These are phyloP conservation scores for Austroboletus novae-zelandiae DNA, from an alignment of 1,284 basidiomycete species.

Conservation along the genomic window DNA sequence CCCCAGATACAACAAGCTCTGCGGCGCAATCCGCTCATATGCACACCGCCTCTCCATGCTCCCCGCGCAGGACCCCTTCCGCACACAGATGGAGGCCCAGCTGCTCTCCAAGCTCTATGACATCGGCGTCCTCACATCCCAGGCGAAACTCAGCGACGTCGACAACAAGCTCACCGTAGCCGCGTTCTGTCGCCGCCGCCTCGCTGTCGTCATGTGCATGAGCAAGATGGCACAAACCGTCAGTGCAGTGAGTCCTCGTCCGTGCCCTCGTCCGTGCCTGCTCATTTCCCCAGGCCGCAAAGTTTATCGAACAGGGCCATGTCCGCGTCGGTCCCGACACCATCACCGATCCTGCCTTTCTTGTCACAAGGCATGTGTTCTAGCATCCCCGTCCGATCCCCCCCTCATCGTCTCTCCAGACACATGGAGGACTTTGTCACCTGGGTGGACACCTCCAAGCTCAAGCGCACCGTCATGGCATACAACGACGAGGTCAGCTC, in stretches of 20 bases:
- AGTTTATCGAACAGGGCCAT: slow-evolving; percentile 98
- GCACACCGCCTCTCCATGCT: slow-evolving; percentile 88
- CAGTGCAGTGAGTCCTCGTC: slow-evolving; percentile 69
- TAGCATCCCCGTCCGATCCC: neutral
- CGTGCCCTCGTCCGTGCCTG: neutral
- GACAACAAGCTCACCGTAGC: slow-evolving; percentile 96
- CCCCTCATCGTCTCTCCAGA: slow-evolving; percentile 37
- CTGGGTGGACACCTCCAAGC: slow-evolving; percentile 97
- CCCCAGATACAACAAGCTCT: slow-evolving; percentile 90
- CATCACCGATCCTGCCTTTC: slow-evolving; percentile 94
- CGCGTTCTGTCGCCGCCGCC: slow-evolving; percentile 87
- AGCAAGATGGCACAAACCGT: slow-evolving; percentile 96
- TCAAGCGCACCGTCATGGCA: slow-evolving; percentile 92
- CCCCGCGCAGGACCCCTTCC: slow-evolving; percentile 88
- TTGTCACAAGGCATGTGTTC: slow-evolving; percentile 76
- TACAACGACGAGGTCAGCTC: slow-evolving; percentile 92
- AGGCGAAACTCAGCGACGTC: slow-evolving; percentile 86
- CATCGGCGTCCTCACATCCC: slow-evolving; percentile 85
- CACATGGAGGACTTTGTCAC: slow-evolving; percentile 99
- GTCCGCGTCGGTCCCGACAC: slow-evolving; percentile 96
- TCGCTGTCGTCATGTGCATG: slow-evolving; percentile 92
- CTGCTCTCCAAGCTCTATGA: slow-evolving; percentile 96
- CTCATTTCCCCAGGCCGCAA: slow-evolving; percentile 68
- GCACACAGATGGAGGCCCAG: slow-evolving; percentile 81
- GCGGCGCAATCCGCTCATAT: slow-evolving; percentile 82